Conservation (phyloP, 164 flowering plant species). For the Vitis amurensis region DNA sequence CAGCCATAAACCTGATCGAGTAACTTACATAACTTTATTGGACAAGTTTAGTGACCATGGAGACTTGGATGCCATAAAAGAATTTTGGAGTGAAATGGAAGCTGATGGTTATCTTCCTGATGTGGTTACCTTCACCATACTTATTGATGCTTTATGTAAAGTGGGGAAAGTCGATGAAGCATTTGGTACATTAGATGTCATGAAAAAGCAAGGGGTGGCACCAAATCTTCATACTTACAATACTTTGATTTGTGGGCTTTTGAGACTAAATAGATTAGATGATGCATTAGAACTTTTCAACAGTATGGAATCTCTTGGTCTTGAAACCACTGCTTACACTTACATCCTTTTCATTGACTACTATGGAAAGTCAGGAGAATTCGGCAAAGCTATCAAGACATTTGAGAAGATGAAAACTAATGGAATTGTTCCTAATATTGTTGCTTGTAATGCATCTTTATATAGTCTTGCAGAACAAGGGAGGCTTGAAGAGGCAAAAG, state of each 20-base stretch:
- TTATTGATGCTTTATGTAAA: slow-evolving; percentile 73
- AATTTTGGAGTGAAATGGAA: slow-evolving; percentile 79
- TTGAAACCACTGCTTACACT: slow-evolving; percentile 63
- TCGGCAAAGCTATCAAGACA: slow-evolving; percentile 64
- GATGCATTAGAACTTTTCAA: slow-evolving; percentile 61
- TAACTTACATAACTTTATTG: slow-evolving; percentile 80
- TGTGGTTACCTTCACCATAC: slow-evolving; percentile 77
- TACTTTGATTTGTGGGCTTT: slow-evolving; percentile 73
- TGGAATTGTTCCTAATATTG: slow-evolving; percentile 77
- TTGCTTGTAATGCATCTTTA: slow-evolving; percentile 82
- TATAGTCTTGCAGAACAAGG: slow-evolving; percentile 75
- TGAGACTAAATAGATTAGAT: slow-evolving; percentile 51
- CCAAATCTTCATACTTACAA: slow-evolving; percentile 87
- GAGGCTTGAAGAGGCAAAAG: slow-evolving; percentile 61
- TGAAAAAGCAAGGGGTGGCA: slow-evolving; percentile 57
- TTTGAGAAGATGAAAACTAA: slow-evolving; percentile 74
- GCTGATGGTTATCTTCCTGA: slow-evolving; percentile 81
- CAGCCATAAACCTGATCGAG: slow-evolving; percentile 78
- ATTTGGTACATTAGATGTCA: slow-evolving; percentile 49
- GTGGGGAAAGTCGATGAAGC: slow-evolving; percentile 74
- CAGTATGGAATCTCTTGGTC: slow-evolving; percentile 53
- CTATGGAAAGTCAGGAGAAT: slow-evolving; percentile 75
- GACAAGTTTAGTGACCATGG: slow-evolving; percentile 68
- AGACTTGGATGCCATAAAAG: slow-evolving; percentile 59
- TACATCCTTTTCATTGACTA: slow-evolving; percentile 84